A percentile compares a stretch with the other conserved stretches of the same genome.
Conservation (phyloP, 139 green algal species). For the Chlorella sp. region DNA sequence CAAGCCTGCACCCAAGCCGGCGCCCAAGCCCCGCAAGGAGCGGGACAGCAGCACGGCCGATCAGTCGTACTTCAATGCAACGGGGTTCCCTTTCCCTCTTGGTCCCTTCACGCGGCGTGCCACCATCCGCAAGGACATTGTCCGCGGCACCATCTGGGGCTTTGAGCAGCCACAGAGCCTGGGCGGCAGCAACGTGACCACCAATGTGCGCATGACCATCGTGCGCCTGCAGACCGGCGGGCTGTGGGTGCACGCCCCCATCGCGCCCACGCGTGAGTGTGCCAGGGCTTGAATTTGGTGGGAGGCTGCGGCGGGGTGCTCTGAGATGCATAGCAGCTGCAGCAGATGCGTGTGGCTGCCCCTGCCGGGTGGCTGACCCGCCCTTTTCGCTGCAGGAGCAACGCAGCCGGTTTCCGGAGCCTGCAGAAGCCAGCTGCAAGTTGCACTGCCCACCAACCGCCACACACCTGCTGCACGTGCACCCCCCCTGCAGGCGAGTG, state of each 20-base stretch:
- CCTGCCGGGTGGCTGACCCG: not conserved
- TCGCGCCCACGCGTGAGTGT: conserved; percentile 84
- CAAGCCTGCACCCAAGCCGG: not conserved
- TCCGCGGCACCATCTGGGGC: conserved; percentile 78
- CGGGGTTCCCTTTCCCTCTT: conserved; percentile 92
- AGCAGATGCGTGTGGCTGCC: too few relatives aligned
- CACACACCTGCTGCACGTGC: not conserved
- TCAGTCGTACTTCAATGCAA: conserved; percentile 67
- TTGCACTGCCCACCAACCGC: too few relatives aligned
- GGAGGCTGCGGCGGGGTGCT: not conserved
- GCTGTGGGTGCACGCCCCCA: conserved; percentile 89
- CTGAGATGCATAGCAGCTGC: too few relatives aligned
- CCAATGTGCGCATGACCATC: conserved; percentile 88
- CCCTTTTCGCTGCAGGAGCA: not conserved
- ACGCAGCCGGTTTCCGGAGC: not conserved
- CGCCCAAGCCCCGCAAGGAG: not conserved
- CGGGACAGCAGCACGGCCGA: not conserved
- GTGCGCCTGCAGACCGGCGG: conserved; percentile 83
- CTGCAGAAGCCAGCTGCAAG: not conserved
- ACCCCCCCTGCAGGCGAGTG: conserved; percentile 50
- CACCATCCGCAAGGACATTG: conserved; percentile 64
- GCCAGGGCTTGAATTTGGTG: too few relatives aligned
- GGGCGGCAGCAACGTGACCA: conserved; percentile 79
- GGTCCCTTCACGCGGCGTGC: conserved; percentile 67
- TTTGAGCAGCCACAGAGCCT: conserved; percentile 91